phyloP scores from a whole-genome alignment of 805 yeast species.

The Grigorovia transvaalensis region DNA sequence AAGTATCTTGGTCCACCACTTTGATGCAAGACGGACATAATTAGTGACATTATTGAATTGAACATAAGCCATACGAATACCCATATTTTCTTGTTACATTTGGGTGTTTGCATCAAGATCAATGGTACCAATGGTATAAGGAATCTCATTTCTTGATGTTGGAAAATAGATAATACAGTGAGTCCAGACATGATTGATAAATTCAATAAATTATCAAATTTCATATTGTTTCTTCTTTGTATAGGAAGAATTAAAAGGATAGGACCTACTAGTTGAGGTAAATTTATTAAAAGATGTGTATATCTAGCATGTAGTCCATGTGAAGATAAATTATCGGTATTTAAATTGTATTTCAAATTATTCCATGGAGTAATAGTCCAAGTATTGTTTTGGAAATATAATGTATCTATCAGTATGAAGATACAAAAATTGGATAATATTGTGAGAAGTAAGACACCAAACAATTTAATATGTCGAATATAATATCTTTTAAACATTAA shows the following conservation, averaged over 20 bases:
- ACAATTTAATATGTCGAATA: conserved; percentile 26
- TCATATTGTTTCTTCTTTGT: conserved; percentile 3
- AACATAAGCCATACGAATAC: conserved; percentile 47
- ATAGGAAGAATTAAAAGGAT: conserved; percentile 24
- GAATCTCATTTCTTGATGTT: conserved; percentile 93
- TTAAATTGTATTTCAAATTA: conserved; percentile 61
- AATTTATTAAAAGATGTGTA: conserved; percentile 62
- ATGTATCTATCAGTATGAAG: conserved; percentile 48
- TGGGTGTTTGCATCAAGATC: conserved; percentile 37
- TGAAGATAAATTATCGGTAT: conserved; percentile 43
- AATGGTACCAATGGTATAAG: conserved; percentile 71
- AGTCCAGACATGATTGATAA: conserved; percentile 55
- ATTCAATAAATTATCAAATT: conserved; percentile 36
- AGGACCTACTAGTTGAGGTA: conserved; percentile 83
- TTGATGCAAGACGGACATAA: conserved; percentile 82
- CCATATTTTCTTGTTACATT: conserved; percentile 28
- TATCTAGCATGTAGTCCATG: conserved; percentile 82
- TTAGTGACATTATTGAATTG: conserved; percentile 44
- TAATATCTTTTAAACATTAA: conserved; percentile 36
- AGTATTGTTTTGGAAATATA: conserved; percentile 21
- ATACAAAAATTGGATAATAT: conserved; percentile 28
- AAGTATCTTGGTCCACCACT: conserved; percentile 77
- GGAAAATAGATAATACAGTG: conserved; percentile 52
- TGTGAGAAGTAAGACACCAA: conserved; percentile 27
- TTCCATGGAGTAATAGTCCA: conserved; percentile 60